Percentiles rank a stretch among this genome's conserved stretches.
Conservation (phyloP, 129 eudicot species). For the Escallonia rubra region DNA sequence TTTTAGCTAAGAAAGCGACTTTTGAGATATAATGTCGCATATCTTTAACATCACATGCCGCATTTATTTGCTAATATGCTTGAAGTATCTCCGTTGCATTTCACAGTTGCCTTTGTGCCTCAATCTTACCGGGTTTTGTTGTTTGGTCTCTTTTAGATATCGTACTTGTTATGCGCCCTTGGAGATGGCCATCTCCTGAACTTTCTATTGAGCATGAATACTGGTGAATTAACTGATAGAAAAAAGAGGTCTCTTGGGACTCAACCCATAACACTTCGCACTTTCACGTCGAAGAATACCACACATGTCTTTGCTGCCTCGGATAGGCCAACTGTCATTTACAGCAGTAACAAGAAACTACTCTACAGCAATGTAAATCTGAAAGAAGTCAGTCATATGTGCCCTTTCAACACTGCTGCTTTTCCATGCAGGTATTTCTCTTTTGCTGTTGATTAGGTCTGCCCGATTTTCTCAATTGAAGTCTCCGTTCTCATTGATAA, state of each 20-base stretch:
- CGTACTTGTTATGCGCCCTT: conserved; percentile 81
- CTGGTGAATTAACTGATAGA: conserved; percentile 65
- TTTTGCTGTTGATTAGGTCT: not conserved
- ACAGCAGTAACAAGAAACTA: conserved; percentile 91
- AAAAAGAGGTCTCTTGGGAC: conserved; percentile 90
- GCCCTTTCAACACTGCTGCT: conserved; percentile 89
- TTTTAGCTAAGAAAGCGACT: too few species aligned
- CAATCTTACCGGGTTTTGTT: not conserved
- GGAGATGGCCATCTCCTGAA: conserved; percentile 91
- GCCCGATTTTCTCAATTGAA: not conserved
- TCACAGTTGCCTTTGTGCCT: not conserved
- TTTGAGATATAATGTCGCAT: not conserved
- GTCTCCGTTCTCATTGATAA: not conserved
- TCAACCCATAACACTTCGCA: conserved; percentile 79
- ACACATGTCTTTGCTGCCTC: conserved; percentile 97
- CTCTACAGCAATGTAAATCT: conserved; percentile 91
- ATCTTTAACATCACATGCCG: not conserved
- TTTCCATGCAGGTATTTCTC: conserved; percentile 63
- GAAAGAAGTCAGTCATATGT: conserved; percentile 87
- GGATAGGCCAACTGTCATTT: conserved; percentile 92
- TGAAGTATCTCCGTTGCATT: not conserved
- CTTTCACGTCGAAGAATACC: conserved; percentile 82
- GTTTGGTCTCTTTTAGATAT: conserved; percentile 44
- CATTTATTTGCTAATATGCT: not conserved
- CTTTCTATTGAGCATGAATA: conserved; percentile 57